These are phyloP conservation scores for Gossypium anomalum DNA, from an alignment of 345 rosid species.

Conservation along the genomic window DNA sequence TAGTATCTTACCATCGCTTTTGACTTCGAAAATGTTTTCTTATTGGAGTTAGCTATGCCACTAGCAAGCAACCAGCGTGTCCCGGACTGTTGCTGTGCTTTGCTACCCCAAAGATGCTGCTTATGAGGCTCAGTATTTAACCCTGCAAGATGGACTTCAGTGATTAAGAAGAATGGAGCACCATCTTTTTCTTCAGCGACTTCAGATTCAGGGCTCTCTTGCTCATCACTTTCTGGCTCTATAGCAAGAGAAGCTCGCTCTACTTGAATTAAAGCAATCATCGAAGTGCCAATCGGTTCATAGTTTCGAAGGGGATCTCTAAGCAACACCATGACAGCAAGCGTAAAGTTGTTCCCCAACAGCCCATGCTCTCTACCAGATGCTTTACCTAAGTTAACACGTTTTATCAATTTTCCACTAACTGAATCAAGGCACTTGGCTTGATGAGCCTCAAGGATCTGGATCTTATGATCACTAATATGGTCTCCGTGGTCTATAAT, in stretches of 20 bases:
- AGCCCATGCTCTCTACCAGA: constrained; percentile 28
- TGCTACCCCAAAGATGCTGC: constrained; percentile 44
- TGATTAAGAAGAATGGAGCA: constrained; percentile 38
- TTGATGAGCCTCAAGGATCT: constrained; percentile 36
- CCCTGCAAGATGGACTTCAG: constrained; percentile 54
- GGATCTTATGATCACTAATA: constrained; percentile 22
- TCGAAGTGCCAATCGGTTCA: constrained; percentile 71
- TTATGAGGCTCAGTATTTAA: constrained; percentile 38
- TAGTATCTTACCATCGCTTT: constrained; percentile 36
- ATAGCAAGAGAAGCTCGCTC: constrained; percentile 37
- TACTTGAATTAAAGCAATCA: constrained; percentile 64
- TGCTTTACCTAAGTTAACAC: constrained; percentile 19
- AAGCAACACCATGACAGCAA: constrained; percentile 55
- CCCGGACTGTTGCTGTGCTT: constrained; percentile 52
- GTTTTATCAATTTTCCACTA: constrained; percentile 20
- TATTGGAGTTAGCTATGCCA: constrained; percentile 42
- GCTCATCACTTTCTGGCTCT: constrained; percentile 18
- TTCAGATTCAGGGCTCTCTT: constrained; percentile 12
- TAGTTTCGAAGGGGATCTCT: constrained; percentile 60
- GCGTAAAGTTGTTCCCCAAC: constrained; percentile 41
- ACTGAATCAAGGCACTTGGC: constrained; percentile 31
- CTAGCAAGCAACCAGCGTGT: constrained; percentile 59
- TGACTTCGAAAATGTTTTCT: constrained; percentile 35
- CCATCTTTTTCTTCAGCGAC: background rate
- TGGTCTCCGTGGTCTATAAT: constrained; percentile 28